Evolutionary conservation across 1,284 basidiomycete species (phyloP).

Genomic region (Trichosporon ovoides): DNA sequence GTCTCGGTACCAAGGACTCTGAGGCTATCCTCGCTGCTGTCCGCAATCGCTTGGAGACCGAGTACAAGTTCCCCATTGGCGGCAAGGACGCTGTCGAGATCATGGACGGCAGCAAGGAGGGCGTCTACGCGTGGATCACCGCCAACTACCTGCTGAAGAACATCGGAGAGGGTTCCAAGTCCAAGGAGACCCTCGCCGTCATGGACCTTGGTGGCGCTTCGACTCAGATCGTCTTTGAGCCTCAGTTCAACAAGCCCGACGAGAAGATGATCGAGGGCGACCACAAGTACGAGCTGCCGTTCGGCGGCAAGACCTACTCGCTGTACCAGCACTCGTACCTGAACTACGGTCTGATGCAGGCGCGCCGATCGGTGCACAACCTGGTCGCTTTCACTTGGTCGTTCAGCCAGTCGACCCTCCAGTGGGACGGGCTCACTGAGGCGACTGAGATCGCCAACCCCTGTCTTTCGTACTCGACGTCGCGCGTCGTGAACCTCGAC

Average conservation of each 20-base stretch:
- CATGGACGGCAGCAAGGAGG: slow-evolving; percentile 97
- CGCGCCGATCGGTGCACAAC: slow-evolving; percentile 76
- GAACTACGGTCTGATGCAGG: slow-evolving; percentile 92
- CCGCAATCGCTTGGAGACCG: slow-evolving; percentile 57
- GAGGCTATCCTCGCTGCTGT: slow-evolving; percentile 75
- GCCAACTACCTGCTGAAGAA: slow-evolving; percentile 84
- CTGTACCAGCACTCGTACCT: slow-evolving; percentile 95
- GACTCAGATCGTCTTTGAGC: slow-evolving; percentile 97
- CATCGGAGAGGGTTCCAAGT: slow-evolving; percentile 58
- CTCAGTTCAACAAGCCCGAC: slow-evolving; percentile 53
- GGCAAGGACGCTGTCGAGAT: slow-evolving; percentile 63
- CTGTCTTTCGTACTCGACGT: slow-evolving; percentile 68
- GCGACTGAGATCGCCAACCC: slow-evolving; percentile 60
- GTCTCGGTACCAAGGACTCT: slow-evolving; percentile 65
- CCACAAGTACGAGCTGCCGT: slow-evolving; percentile 83
- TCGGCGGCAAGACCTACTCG: slow-evolving; percentile 64
- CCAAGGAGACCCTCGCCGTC: slow-evolving; percentile 70
- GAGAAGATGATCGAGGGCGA: slow-evolving; percentile 73
- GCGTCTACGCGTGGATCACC: slow-evolving; percentile 97
- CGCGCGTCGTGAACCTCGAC: slow-evolving; percentile 63
- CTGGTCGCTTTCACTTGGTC: slow-evolving; percentile 81
- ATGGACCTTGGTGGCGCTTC: slow-evolving; percentile 95
- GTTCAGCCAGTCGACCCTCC: slow-evolving; percentile 45
- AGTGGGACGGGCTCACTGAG: slow-evolving; percentile 50
- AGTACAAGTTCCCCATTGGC: slow-evolving; percentile 72